phyloP scores from a whole-genome alignment of 2,329 filamentous ascomycete genomes.

The Pochonia chlamydosporia region DNA sequence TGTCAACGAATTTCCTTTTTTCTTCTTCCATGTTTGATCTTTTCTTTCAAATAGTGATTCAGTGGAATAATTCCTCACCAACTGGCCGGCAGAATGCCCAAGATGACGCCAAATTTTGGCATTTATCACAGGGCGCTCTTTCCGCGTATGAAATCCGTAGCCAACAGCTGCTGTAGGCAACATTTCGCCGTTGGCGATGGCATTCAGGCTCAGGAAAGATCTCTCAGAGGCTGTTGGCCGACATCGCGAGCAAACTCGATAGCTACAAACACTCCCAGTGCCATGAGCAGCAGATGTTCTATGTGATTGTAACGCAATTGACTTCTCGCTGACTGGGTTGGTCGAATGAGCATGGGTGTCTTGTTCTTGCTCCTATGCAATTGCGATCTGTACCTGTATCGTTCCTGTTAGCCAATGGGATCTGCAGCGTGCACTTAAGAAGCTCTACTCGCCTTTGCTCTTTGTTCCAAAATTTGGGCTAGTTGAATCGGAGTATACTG shows the following conservation, averaged over 20 bases:
- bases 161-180: conserved; percentile 43
- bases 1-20: no score
- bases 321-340: no score
- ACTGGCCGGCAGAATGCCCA: no score
- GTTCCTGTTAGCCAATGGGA: not conserved
- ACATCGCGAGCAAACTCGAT: conserved; percentile 45
- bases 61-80: no score
- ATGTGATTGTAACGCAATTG: no score
- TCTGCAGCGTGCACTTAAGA: not conserved
- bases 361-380: conserved; percentile 10
- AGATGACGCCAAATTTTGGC: conserved; percentile 28
- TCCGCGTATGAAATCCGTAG: conserved; percentile 43
- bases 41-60: no score
- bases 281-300: no score
- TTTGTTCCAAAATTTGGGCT: conserved; percentile 40
- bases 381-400: conserved; percentile 25
- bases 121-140: conserved; percentile 37
- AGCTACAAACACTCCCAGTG: conserved; percentile 32
- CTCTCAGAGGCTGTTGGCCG: conserved; percentile 37
- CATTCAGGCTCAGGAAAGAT: conserved; percentile 43
- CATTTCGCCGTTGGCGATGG: conserved; percentile 43
- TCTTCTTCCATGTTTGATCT: no score
- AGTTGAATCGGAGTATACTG: conserved; percentile 44
- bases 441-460: conserved; percentile 35
- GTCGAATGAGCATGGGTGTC: no score